Conservation (phyloP, 1,284 basidiomycete genomes). For the Fistulina hepatica region DNA sequence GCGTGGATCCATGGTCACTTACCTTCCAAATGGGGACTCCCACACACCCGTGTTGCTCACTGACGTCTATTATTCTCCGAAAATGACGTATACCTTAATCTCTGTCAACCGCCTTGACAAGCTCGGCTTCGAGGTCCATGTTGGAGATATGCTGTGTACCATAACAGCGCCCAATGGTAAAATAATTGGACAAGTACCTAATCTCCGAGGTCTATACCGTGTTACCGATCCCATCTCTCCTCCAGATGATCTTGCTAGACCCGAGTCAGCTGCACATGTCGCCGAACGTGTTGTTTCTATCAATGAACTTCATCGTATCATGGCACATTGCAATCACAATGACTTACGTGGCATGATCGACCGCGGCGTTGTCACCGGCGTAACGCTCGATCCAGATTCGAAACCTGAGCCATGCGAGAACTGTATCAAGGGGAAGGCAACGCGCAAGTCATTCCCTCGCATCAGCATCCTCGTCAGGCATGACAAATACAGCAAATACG, state of each 20-base stretch:
- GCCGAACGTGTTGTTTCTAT: constrained; percentile 3
- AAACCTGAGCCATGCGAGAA: constrained; percentile 3
- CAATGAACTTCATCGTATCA: constrained; percentile 4
- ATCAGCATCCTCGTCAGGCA: background rate
- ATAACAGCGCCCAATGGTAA: constrained; percentile 4
- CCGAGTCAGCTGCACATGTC: too few relatives aligned
- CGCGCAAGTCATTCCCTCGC: background rate
- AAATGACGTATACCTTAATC: constrained; percentile 7
- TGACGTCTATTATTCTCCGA: constrained; percentile 8
- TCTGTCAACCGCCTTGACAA: constrained; percentile 6
- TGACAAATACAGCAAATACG: too few relatives aligned
- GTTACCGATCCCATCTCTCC: constrained; percentile 1
- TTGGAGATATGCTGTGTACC: constrained; percentile 7
- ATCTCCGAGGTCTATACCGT: constrained; percentile 10
- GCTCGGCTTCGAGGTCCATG: constrained; percentile 8
- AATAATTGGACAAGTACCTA: constrained; percentile 6
- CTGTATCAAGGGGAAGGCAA: constrained; percentile 2
- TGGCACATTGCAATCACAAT: constrained; percentile 2
- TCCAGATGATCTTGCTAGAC: background rate
- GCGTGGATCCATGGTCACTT: background rate
- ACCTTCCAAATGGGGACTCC: constrained; percentile 8
- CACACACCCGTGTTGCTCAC: constrained; percentile 5
- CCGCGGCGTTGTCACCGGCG: constrained; percentile 3
- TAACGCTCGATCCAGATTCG: constrained; percentile 5
- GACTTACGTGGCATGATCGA: constrained; percentile 7